A percentile compares a stretch with the other conserved stretches of the same genome.
Conservation (phyloP, 176 grass and related monocot species). For the Oryza meyeriana region DNA sequence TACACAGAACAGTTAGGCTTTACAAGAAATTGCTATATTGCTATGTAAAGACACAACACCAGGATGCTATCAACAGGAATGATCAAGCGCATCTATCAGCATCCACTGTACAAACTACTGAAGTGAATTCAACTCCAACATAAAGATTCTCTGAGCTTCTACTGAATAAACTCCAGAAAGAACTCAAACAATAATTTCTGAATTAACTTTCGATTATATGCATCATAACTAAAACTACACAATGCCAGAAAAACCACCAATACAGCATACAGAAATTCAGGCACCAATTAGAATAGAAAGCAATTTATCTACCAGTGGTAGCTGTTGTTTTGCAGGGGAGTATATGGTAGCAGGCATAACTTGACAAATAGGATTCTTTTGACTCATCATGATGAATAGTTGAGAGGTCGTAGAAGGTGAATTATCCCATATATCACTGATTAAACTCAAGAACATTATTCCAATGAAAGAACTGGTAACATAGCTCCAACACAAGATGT, state of each 20-base stretch:
- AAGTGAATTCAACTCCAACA: neutral
- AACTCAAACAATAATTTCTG: neutral
- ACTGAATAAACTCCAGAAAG: neutral
- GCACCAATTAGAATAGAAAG: neutral
- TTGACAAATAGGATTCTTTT: neutral
- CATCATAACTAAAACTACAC: neutral
- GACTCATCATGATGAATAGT: neutral
- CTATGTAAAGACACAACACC: neutral
- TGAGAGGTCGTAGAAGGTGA: neutral
- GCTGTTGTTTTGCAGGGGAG: neutral
- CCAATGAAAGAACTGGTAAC: neutral
- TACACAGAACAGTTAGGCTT: neutral
- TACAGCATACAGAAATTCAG: neutral
- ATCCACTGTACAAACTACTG: neutral
- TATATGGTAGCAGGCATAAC: neutral
- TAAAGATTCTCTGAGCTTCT: neutral
- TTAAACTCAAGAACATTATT: neutral
- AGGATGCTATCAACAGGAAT: neutral
- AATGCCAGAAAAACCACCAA: neutral
- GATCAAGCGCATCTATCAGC: neutral
- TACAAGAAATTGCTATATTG: neutral
- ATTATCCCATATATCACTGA: neutral
- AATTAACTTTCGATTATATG: neutral
- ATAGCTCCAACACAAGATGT: neutral
- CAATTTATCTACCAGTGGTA: neutral